Evolutionary conservation across 2,329 filamentous ascomycete species (phyloP).

Genomic region (Amauroascus niger): DNA sequence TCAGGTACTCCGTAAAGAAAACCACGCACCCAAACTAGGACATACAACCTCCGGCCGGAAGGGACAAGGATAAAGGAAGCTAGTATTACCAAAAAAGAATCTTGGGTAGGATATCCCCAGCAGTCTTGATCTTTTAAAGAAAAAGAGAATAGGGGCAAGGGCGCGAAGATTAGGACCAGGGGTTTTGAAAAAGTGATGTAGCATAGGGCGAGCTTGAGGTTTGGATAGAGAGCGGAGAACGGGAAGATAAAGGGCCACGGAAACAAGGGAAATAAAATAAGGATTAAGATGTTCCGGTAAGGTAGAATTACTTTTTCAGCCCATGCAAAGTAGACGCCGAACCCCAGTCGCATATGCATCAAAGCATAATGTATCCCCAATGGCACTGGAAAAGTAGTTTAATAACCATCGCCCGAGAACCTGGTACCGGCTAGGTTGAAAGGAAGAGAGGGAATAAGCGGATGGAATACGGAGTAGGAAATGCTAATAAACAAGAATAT

Average conservation of each 20-base stretch:
- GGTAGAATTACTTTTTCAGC: slow-evolving; percentile 3
- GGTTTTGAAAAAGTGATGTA: not conserved
- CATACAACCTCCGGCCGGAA: not conserved
- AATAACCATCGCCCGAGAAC: not conserved
- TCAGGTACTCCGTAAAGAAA: not conserved
- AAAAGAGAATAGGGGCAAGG: not conserved
- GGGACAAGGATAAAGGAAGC: not conserved
- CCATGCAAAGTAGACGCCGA: slow-evolving; percentile 8
- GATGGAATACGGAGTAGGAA: not conserved
- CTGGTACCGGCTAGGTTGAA: slow-evolving; percentile 5
- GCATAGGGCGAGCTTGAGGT: not conserved
- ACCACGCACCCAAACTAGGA: not conserved
- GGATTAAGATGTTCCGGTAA: not conserved
- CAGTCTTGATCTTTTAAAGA: not conserved
- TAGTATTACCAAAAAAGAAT: slow-evolving; percentile 1
- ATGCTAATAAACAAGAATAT: not conserved
- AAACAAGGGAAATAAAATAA: slow-evolving; percentile 1
- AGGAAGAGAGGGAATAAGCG: not conserved
- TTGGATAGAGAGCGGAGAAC: not conserved
- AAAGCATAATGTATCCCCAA: slow-evolving; percentile 4
- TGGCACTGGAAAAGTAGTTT: not conserved
- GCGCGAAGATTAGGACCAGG: not conserved
- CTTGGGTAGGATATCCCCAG: slow-evolving; percentile 1
- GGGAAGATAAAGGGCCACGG: not conserved
- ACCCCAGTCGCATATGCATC: slow-evolving; percentile 9